Conservation (phyloP, 2,329 filamentous ascomycete genomes). For the Pseudodiploospora longispora region DNA sequence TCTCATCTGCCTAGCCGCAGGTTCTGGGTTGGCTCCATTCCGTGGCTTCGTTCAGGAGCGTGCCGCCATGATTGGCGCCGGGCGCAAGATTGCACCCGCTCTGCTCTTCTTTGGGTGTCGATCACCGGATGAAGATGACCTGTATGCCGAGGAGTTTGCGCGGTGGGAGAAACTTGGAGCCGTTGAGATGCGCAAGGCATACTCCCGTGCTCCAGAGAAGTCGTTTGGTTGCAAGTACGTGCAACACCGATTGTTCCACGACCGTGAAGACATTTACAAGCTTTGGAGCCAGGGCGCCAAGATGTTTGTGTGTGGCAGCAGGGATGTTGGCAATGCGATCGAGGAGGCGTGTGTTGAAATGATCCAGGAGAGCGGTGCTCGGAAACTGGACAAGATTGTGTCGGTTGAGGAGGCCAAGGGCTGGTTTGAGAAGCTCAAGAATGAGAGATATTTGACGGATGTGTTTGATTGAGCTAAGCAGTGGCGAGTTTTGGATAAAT, state of each 20-base stretch:
- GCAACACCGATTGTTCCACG: slow-evolving; percentile 33
- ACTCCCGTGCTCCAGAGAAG: slow-evolving; percentile 35
- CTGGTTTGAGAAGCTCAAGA: slow-evolving; percentile 43
- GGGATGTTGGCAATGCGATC: slow-evolving; percentile 40
- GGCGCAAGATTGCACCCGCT: slow-evolving; percentile 48
- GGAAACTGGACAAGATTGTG: slow-evolving; percentile 21
- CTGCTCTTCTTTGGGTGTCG: slow-evolving; percentile 61
- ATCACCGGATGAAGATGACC: slow-evolving; percentile 42
- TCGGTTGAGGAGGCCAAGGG: slow-evolving; percentile 31
- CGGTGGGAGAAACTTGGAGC: slow-evolving; percentile 53
- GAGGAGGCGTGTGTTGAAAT: slow-evolving; percentile 30
- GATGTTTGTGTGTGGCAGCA: slow-evolving; percentile 58
- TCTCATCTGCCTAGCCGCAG: slow-evolving; percentile 43
- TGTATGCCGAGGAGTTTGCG: slow-evolving; percentile 52
- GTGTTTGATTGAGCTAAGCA: slow-evolving; percentile 44
- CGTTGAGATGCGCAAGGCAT: slow-evolving; percentile 53
- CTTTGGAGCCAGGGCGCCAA: slow-evolving; percentile 40
- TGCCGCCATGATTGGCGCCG: slow-evolving; percentile 40
- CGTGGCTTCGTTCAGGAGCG: slow-evolving; percentile 56
- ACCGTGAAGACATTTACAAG: slow-evolving; percentile 26
- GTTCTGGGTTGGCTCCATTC: slow-evolving; percentile 54
- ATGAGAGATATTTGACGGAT: slow-evolving; percentile 51
- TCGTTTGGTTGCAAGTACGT: slow-evolving; percentile 42
- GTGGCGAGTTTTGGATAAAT: too few species aligned
- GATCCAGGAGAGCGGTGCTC: slow-evolving; percentile 23